Evolutionary conservation across 352 stramenopile genomes (phyloP).

Genomic region (Phytopythium kandeliae): DNA sequence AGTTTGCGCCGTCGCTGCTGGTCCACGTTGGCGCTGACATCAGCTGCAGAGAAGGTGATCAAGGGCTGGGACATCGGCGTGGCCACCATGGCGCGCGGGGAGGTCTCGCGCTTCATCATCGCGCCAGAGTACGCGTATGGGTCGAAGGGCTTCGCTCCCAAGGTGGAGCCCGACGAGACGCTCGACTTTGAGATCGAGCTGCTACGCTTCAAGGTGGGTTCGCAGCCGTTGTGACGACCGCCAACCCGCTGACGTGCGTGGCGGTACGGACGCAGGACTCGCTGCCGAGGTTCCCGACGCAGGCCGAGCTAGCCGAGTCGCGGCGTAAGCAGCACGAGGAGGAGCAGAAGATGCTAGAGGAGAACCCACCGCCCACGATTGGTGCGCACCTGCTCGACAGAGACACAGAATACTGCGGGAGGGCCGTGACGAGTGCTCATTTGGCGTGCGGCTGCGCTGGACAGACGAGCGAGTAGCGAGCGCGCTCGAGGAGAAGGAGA

Average conservation of each 20-base stretch:
- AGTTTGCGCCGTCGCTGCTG: no score
- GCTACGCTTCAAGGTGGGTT: constrained; percentile 62
- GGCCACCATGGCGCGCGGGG: constrained; percentile 69
- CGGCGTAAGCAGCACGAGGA: constrained; percentile 79
- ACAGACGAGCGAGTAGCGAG: constrained; percentile 64
- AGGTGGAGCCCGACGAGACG: constrained; percentile 80
- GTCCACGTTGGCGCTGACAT: constrained; percentile 2
- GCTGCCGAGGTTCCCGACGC: constrained; percentile 73
- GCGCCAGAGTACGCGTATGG: constrained; percentile 76
- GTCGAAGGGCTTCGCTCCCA: constrained; percentile 69
- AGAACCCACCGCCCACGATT: constrained; percentile 75
- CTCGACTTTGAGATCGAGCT: constrained; percentile 87
- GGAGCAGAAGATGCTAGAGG: constrained; percentile 79
- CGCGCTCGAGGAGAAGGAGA: constrained; percentile 75
- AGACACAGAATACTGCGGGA: neutral
- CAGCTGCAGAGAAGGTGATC: constrained; percentile 70
- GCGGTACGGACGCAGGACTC: constrained; percentile 34
- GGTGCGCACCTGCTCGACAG: constrained; percentile 24
- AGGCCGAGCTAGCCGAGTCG: constrained; percentile 77
- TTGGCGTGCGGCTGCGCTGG: neutral
- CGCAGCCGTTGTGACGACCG: no score
- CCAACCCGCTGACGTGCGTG: neutral
- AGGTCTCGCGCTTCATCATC: constrained; percentile 83
- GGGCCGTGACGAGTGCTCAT: neutral
- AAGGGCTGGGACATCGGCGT: constrained; percentile 84